These are phyloP conservation scores for Hyaloperonospora brassicae DNA, from an alignment of 352 stramenopile genomes.

Conservation along the genomic window DNA sequence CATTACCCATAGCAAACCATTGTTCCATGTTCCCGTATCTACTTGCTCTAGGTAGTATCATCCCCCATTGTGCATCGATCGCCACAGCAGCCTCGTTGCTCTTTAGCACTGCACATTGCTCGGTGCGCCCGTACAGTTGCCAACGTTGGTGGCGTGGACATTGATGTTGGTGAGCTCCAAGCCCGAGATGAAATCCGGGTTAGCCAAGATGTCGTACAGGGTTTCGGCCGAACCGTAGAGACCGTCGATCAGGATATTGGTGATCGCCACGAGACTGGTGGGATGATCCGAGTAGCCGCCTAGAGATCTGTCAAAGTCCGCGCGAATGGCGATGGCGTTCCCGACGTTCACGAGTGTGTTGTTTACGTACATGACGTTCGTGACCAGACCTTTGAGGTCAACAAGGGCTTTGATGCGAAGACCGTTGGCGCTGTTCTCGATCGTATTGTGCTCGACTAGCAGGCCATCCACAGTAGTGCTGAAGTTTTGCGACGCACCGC, in stretches of 20 bases:
- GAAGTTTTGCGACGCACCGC: conserved; percentile 8
- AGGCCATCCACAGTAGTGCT: conserved; percentile 16
- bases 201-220: conserved; percentile 18
- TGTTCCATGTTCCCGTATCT: too few relatives aligned
- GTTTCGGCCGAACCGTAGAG: conserved; percentile 13
- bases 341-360: conserved; percentile 12
- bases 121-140: too few relatives aligned
- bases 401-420: conserved; percentile 1
- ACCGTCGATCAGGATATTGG: conserved; percentile 15
- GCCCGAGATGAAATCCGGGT: conserved; percentile 13
- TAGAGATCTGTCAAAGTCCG: conserved; percentile 11
- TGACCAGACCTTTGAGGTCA: conserved; percentile 11
- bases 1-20: too few relatives aligned
- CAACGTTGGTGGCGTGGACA: not conserved
- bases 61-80: too few relatives aligned
- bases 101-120: too few relatives aligned
- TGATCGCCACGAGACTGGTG: conserved; percentile 22
- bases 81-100: too few relatives aligned
- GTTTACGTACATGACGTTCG: conserved; percentile 14
- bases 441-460: conserved; percentile 17
- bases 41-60: too few relatives aligned
- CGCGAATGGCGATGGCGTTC: conserved; percentile 16
- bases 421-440: conserved; percentile 20
- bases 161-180: conserved; percentile 20
- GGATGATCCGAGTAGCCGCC: conserved; percentile 8